Evolutionary conservation across 495 filamentous ascomycete species (phyloP).

Genomic region (Tuber melanosporum): DNA sequence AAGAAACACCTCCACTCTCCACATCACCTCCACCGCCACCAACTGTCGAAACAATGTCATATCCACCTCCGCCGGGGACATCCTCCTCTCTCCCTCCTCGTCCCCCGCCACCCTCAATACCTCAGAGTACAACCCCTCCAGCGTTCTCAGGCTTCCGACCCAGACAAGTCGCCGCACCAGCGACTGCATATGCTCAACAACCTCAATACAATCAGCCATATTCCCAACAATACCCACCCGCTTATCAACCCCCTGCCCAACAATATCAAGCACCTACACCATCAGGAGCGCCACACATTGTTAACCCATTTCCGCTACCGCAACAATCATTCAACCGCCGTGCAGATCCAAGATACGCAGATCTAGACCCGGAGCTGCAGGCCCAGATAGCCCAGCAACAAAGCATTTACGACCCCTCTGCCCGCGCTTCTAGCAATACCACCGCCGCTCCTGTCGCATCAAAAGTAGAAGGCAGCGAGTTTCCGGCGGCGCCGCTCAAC

Average conservation of each 20-base stretch:
- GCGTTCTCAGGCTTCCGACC: constrained; percentile 60
- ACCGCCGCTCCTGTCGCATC: constrained; percentile 47
- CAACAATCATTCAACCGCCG: constrained; percentile 24
- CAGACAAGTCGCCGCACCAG: constrained; percentile 53
- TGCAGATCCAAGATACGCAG: constrained; percentile 46
- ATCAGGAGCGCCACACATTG: constrained; percentile 62
- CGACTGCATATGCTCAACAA: constrained; percentile 25
- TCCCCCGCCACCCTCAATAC: constrained; percentile 61
- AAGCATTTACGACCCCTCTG: constrained; percentile 70
- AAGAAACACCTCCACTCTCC: constrained; percentile 1
- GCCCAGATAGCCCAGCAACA: constrained; percentile 96
- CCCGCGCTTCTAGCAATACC: constrained; percentile 44
- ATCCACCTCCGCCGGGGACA: constrained; percentile 86
- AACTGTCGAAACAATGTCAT: constrained; percentile 69
- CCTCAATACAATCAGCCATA: constrained; percentile 21
- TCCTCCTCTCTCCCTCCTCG: constrained; percentile 71
- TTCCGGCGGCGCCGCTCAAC: constrained; percentile 3
- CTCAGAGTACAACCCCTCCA: constrained; percentile 54
- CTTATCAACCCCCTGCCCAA: constrained; percentile 18
- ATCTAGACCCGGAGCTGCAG: constrained; percentile 75
- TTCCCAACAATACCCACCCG: constrained; percentile 35
- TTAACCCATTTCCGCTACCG: constrained; percentile 76
- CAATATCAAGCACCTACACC: constrained; percentile 45
- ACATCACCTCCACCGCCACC: constrained; percentile 1
- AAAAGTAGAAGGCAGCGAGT: constrained; percentile 43